Evolutionary conservation across 2,329 filamentous ascomycete genomes (phyloP), one percentile per base, ranked within the genome.

Genomic region (Torrubiellomyces zombiae): DNA sequence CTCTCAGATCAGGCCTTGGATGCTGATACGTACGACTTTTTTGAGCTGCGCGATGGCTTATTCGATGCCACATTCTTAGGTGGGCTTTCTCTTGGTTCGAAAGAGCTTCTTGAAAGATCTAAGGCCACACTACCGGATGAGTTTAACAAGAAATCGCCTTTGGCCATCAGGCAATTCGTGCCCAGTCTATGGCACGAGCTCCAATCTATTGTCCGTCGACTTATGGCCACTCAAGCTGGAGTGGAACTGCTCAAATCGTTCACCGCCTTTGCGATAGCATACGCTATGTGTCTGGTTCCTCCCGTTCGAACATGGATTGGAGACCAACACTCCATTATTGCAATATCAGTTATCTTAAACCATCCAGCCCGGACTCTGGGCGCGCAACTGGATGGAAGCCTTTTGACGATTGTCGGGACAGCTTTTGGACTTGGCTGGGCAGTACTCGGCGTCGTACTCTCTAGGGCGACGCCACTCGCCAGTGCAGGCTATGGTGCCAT

Each of bases 361-460:
- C 67, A 72, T 34, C 54, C 67, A 3, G 63, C 60, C 13, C 53
- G 67, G 18, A 58, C 62, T 2, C 36, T 70, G 25, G 67, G 67
- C 5, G 57, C 63, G 9, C 66, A 72, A 34, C 40, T 71, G 13
- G 67, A 72, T 37, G 67, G 67, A 2, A 44, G 58, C 4, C 28
- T 66, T 20, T 42, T 64, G 12, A 69, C 64, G 5, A 58, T 55
- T n/a, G 16, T 63, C 5, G 67, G 67, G 3, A 60, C 61, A 1
- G 58, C 58, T 5, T 49, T 54, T 16, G 67, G 67, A 2, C 40
- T 71, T 6, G 64, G 55, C 9, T 68, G 65, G 58, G 67, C 66
- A 3, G 50, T 54, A 6, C 49, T 69, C 23, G 65, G 59, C 1
- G 39, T 71, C 4, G 54, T 63, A 38, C 39, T 68, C 3, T 67